Conservation (phyloP, 2,329 filamentous ascomycete genomes). For the Drechslerella dactyloides region DNA sequence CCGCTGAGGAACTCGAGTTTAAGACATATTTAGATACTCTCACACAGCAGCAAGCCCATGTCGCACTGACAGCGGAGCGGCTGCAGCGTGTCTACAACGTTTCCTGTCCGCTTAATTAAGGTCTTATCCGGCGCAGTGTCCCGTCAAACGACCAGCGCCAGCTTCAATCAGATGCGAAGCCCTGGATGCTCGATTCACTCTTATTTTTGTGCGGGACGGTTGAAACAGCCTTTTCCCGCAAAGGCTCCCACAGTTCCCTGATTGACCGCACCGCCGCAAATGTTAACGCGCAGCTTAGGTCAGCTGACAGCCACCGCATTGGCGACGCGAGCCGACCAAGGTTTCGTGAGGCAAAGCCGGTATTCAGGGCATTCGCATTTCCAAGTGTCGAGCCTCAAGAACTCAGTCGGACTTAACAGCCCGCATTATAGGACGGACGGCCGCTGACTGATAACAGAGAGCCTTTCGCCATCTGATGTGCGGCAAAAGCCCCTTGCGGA, state of each 20-base stretch:
- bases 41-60: constrained; percentile 28
- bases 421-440: background rate
- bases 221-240: constrained; percentile 30
- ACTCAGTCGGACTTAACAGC: background rate
- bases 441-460: background rate
- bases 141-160: constrained; percentile 22
- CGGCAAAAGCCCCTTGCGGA: background rate
- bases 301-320: constrained; percentile 34
- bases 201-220: too few species aligned
- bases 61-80: constrained; percentile 51
- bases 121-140: constrained; percentile 49
- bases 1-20: constrained; percentile 18
- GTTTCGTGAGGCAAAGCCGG: too few species aligned
- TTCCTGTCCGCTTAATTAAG: constrained; percentile 49
- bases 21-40: constrained; percentile 42
- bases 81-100: constrained; percentile 49
- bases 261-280: constrained; percentile 24
- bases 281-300: constrained; percentile 11
- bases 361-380: too few species aligned
- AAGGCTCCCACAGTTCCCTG: constrained; percentile 36
- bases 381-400: too few species aligned
- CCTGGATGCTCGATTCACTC: constrained; percentile 38
- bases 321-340: background rate
- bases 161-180: constrained; percentile 28
- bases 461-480: background rate